A percentile compares a stretch with the other conserved stretches of the same genome.
These are phyloP conservation scores for Aspergillus carlsbadensis DNA, from an alignment of 495 filamentous ascomycete species.

Conservation along the genomic window DNA sequence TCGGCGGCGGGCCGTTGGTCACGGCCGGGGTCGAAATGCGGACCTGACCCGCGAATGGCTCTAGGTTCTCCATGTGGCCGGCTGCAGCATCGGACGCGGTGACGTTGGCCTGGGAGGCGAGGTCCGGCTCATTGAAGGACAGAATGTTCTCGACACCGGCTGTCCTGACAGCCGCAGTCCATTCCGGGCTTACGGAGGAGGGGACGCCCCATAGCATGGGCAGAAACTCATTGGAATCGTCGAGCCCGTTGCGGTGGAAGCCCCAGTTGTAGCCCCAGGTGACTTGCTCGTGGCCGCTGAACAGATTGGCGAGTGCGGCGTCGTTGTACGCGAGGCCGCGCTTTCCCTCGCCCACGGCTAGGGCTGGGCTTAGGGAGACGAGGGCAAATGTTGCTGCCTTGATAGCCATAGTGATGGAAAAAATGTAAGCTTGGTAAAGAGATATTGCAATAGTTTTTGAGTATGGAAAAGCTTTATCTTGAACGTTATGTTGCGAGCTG, in stretches of 20 bases:
- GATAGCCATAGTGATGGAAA: too few relatives aligned
- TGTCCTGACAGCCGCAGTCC: too few relatives aligned
- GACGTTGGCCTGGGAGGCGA: conserved; percentile 57
- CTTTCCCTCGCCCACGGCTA: neutral
- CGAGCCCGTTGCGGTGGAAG: conserved; percentile 12
- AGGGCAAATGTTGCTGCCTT: too few relatives aligned
- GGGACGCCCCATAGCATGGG: too few relatives aligned
- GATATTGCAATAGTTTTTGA: too few relatives aligned
- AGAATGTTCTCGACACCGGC: conserved; percentile 37
- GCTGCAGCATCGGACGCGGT: conserved; percentile 51
- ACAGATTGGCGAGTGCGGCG: conserved; percentile 23
- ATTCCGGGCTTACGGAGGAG: too few relatives aligned
- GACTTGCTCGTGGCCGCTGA: conserved; percentile 40
- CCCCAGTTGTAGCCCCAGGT: conserved; percentile 74
- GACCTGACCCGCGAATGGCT: too few relatives aligned
- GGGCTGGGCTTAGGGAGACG: too few relatives aligned
- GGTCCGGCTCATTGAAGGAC: conserved; percentile 76
- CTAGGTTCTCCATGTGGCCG: conserved; percentile 43
- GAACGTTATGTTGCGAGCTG: too few relatives aligned
- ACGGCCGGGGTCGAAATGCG: conserved; percentile 36
- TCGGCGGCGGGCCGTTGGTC: conserved; percentile 64
- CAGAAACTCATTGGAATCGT: too few relatives aligned
- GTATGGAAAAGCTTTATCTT: too few relatives aligned
- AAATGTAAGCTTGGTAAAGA: too few relatives aligned
- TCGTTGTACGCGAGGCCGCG: conserved; percentile 72